A percentile compares a stretch with the other conserved stretches of the same genome.
Conservation (phyloP, 2,329 filamentous ascomycete species). For the Cladosporium cucumerinum region DNA sequence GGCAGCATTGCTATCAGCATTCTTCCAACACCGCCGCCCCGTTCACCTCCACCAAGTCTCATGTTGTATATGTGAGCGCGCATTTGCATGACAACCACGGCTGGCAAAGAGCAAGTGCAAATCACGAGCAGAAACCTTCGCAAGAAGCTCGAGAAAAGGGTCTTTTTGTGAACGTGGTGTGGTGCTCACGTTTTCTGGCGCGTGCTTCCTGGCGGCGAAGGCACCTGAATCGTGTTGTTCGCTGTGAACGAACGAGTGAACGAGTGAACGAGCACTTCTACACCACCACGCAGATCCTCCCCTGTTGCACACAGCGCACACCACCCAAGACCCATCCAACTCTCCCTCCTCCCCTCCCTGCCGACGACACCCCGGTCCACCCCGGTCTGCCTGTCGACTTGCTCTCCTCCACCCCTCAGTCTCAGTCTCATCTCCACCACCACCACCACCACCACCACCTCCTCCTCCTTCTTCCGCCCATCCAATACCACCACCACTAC, state of each 20-base stretch:
- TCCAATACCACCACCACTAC: neutral
- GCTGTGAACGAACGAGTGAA: neutral
- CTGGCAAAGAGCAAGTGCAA: neutral
- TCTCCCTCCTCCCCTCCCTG: neutral
- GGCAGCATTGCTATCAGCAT: too few relatives aligned
- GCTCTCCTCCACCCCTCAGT: neutral
- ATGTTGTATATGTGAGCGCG: too few relatives aligned
- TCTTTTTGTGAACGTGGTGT: neutral
- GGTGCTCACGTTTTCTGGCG: neutral
- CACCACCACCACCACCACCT: neutral
- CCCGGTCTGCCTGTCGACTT: neutral
- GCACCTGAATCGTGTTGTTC: neutral
- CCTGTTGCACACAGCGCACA: neutral
- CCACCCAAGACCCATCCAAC: neutral
- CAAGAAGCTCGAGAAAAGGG: neutral
- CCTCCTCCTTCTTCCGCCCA: neutral
- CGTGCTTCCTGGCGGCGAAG: neutral
- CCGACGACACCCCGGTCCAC: neutral
- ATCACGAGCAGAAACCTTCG: neutral
- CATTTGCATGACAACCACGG: neutral
- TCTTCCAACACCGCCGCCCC: too few relatives aligned
- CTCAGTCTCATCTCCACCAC: neutral
- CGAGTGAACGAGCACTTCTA: neutral
- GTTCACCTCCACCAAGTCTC: too few relatives aligned
- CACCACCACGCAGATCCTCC: constrained; percentile 2